Percentiles rank a stretch among this genome's conserved stretches.
phyloP scores from a whole-genome alignment of 306 rosid genomes.

The Castanea mollissima region DNA sequence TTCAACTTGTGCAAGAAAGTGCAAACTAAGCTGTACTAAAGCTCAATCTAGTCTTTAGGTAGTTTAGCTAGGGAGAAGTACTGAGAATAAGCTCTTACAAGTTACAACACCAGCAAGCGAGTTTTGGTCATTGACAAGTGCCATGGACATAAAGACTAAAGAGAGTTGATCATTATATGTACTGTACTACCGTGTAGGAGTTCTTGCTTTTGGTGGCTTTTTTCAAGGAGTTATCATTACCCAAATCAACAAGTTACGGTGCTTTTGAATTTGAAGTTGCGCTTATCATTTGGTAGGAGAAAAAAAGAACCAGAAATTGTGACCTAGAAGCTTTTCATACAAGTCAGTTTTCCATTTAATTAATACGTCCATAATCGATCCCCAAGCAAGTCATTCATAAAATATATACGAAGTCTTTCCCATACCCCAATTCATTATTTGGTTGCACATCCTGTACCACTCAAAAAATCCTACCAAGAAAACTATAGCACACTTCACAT shows the following conservation, averaged over 20 bases:
- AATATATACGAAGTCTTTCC: neutral
- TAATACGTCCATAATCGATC: conserved; percentile 8
- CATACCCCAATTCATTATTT: neutral
- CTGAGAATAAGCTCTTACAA: neutral
- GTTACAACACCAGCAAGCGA: neutral
- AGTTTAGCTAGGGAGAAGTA: neutral
- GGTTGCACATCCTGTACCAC: neutral
- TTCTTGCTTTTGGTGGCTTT: neutral
- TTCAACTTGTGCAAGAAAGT: neutral
- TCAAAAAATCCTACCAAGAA: neutral
- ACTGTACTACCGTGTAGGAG: neutral
- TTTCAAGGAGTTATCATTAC: neutral
- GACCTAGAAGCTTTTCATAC: neutral
- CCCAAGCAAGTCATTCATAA: conserved; percentile 10
- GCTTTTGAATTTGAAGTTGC: conserved; percentile 20
- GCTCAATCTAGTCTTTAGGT: neutral
- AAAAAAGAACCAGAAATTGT: conserved; percentile 13
- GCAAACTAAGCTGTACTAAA: neutral
- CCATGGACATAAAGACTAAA: neutral
- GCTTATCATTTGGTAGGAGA: neutral
- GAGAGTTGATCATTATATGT: neutral
- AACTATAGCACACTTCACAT: neutral
- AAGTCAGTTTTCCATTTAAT: conserved; percentile 30
- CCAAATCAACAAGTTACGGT: conserved; percentile 22
- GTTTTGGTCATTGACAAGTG: neutral